Evolutionary conservation across 306 rosid species (phyloP).

Genomic region (Albizia julibrissin): DNA sequence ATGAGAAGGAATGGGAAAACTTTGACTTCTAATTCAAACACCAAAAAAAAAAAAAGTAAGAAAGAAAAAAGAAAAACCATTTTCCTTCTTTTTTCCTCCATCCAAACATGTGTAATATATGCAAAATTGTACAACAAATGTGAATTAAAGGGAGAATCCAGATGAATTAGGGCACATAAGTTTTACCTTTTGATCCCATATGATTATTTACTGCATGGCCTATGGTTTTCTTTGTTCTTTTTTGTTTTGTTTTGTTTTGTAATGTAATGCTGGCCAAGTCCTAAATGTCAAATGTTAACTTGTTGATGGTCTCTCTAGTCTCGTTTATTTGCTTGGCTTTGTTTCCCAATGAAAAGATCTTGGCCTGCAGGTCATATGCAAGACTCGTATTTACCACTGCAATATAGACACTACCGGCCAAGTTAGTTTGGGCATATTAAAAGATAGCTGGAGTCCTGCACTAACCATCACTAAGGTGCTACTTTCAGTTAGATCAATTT

Average conservation of each 20-base stretch:
- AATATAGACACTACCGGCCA: conserved; percentile 68
- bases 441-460: conserved; percentile 97
- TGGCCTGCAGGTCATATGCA: conserved; percentile 70
- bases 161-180: neutral
- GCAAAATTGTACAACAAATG: neutral
- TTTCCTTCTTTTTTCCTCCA: neutral
- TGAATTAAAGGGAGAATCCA: neutral
- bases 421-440: conserved; percentile 67
- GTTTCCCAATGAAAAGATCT: conserved; percentile 18
- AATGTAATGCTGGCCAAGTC: neutral
- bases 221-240: neutral
- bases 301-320: neutral
- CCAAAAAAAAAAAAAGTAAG: neutral
- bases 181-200: conserved; percentile 14
- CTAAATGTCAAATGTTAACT: neutral
- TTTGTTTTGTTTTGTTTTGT: neutral
- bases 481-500: conserved; percentile 63
- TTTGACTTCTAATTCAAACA: neutral
- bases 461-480: conserved; percentile 79
- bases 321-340: neutral
- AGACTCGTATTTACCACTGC: conserved; percentile 91
- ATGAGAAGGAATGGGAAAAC: neutral
- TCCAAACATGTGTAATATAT: neutral
- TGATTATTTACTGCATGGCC: neutral
- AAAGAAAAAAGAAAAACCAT: neutral